Evolutionary conservation across 2,329 filamentous ascomycete species (phyloP).

Genomic region (Curvularia lunata): DNA sequence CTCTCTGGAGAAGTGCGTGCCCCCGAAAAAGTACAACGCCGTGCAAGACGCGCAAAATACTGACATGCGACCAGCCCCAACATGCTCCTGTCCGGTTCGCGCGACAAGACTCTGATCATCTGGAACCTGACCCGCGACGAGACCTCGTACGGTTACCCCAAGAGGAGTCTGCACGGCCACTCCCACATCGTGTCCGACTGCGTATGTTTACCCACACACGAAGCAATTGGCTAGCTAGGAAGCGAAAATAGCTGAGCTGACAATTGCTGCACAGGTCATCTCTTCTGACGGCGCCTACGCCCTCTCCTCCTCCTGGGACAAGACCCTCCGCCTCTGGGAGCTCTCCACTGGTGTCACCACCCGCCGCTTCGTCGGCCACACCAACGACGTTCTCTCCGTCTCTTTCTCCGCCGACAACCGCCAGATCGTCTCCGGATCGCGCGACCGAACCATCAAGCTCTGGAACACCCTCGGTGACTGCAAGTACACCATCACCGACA

Average conservation of each 20-base stretch:
- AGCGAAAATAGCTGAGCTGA: conserved; percentile 38
- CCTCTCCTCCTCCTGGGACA: conserved; percentile 98
- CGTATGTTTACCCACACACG: conserved; percentile 66
- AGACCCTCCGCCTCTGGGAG: conserved; percentile 99
- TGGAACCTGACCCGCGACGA: conserved; percentile 99
- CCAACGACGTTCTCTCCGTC: conserved; percentile 98
- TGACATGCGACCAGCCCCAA: conserved; percentile 73
- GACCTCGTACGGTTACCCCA: conserved; percentile 97
- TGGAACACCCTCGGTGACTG: conserved; percentile 99
- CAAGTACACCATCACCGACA: conserved; percentile 99
- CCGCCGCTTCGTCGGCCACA: conserved; percentile 98
- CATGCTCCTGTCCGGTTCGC: conserved; percentile 97
- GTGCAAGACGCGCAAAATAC: conserved; percentile 33
- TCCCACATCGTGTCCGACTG: conserved; percentile 99
- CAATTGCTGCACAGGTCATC: conserved; percentile 74
- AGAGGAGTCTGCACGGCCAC: conserved; percentile 98
- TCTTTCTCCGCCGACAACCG: conserved; percentile 99
- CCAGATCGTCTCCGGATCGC: conserved; percentile 98
- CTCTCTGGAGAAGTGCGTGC: conserved; percentile 88
- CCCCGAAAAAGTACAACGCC: neutral
- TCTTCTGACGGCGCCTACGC: conserved; percentile 99
- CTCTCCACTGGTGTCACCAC: conserved; percentile 96
- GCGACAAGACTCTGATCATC: conserved; percentile 99
- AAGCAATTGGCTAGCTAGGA: conserved; percentile 38
- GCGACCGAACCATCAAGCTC: conserved; percentile 99